Evolutionary conservation across 2,329 filamentous ascomycete species (phyloP).

Genomic region (Balansia obtecta): DNA sequence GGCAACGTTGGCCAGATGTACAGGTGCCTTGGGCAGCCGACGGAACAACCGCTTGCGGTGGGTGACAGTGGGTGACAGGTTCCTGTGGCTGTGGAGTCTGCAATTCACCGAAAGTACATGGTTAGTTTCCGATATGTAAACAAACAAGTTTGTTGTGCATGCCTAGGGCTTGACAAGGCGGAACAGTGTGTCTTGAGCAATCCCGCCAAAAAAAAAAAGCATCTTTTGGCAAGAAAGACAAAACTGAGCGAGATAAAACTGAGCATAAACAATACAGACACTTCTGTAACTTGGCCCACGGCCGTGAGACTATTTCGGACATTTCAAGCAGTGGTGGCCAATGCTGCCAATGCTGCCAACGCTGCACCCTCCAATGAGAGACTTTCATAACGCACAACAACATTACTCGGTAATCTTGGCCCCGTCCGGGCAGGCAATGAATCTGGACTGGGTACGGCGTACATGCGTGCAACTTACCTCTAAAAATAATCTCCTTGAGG

Average conservation of each 20-base stretch:
- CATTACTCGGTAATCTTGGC: background rate
- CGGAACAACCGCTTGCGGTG: too few relatives aligned
- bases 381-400: background rate
- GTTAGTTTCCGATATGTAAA: too few relatives aligned
- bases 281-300: background rate
- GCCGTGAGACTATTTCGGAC: background rate
- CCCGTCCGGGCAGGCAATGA: background rate
- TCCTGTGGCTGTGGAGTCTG: background rate
- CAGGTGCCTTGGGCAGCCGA: background rate
- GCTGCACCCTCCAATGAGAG: slow-evolving; percentile 1
- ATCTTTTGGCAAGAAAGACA: background rate
- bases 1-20: background rate
- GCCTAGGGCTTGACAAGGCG: too few relatives aligned
- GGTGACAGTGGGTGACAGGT: too few relatives aligned
- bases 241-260: background rate
- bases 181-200: too few relatives aligned
- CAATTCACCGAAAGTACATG: background rate
- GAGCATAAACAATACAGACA: background rate
- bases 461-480: background rate
- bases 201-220: too few relatives aligned
- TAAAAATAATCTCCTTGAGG: background rate
- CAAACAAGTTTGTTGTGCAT: too few relatives aligned
- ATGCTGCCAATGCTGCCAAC: background rate
- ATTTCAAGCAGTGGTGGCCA: background rate
- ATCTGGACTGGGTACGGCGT: background rate